These are phyloP conservation scores for Acacia melanoxylon DNA, from an alignment of 306 rosid genomes.

Conservation along the genomic window DNA sequence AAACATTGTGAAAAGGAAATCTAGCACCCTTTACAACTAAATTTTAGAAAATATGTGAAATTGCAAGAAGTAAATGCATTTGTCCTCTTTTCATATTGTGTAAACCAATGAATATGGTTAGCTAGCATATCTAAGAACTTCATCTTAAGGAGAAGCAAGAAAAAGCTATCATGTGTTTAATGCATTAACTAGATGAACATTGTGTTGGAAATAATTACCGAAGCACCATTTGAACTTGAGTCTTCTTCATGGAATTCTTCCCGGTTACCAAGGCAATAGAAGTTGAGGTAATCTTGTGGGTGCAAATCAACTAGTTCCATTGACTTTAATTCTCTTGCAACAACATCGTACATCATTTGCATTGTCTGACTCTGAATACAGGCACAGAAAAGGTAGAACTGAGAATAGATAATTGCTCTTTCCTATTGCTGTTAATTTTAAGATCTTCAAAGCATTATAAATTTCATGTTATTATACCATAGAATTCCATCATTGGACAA, in stretches of 20 bases:
- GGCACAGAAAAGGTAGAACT: constrained; percentile 23
- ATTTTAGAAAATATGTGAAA: neutral
- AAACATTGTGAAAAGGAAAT: neutral
- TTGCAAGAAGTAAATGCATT: constrained; percentile 3
- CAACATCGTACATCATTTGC: constrained; percentile 73
- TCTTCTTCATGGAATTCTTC: constrained; percentile 52
- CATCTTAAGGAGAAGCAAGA: constrained; percentile 24
- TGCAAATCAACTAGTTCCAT: constrained; percentile 39
- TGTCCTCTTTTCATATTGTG: neutral
- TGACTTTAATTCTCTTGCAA: constrained; percentile 64
- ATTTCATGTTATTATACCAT: neutral
- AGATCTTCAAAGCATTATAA: constrained; percentile 24
- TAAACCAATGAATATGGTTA: constrained; percentile 6
- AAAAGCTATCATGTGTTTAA: constrained; percentile 4
- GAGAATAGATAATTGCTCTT: constrained; percentile 6
- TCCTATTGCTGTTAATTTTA: neutral
- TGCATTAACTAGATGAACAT: constrained; percentile 11
- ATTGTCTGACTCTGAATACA: constrained; percentile 74
- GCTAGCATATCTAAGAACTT: constrained; percentile 21
- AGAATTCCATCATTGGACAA: constrained; percentile 23
- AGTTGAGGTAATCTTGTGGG: constrained; percentile 86
- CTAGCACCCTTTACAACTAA: neutral
- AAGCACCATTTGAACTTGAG: constrained; percentile 35
- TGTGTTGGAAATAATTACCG: constrained; percentile 49
- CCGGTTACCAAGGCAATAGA: constrained; percentile 94